Conservation (phyloP, 139 green algal species). For the Picochlorum sp. region DNA sequence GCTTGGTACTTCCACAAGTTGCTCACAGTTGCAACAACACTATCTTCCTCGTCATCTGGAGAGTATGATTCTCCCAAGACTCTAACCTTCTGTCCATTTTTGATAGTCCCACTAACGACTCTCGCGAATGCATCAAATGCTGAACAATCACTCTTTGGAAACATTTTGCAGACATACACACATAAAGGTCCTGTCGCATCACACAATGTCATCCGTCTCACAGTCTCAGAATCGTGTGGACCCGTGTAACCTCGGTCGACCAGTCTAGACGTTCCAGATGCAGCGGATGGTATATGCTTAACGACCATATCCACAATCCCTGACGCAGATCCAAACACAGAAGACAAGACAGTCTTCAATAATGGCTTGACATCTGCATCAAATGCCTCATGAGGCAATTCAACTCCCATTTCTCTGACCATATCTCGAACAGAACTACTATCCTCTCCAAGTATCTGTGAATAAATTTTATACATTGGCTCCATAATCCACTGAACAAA, state of each 20-base stretch:
- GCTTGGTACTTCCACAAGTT: conserved; percentile 68
- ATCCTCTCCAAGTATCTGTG: conserved; percentile 58
- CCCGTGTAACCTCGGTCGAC: conserved; percentile 71
- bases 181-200: conserved; percentile 78
- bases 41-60: conserved; percentile 97
- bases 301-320: conserved; percentile 91
- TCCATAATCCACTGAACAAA: conserved; percentile 97
- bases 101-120: conserved; percentile 84
- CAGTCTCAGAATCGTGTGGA: conserved; percentile 49
- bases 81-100: conserved; percentile 66
- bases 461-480: conserved; percentile 95
- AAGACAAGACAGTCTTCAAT: conserved; percentile 57
- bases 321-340: conserved; percentile 62
- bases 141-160: conserved; percentile 66
- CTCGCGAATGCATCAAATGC: conserved; percentile 88
- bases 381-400: conserved; percentile 62
- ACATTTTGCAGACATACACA: conserved; percentile 90
- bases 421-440: conserved; percentile 35
- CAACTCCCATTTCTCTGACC: conserved; percentile 75
- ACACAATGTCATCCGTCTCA: conserved; percentile 63
- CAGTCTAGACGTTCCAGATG: conserved; percentile 60
- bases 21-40: conserved; percentile 49
- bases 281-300: conserved; percentile 67
- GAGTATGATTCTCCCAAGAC: conserved; percentile 81
- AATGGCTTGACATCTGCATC: conserved; percentile 85